Conservation (phyloP, 495 filamentous ascomycete species). For the Penicillium simplicissimum region DNA sequence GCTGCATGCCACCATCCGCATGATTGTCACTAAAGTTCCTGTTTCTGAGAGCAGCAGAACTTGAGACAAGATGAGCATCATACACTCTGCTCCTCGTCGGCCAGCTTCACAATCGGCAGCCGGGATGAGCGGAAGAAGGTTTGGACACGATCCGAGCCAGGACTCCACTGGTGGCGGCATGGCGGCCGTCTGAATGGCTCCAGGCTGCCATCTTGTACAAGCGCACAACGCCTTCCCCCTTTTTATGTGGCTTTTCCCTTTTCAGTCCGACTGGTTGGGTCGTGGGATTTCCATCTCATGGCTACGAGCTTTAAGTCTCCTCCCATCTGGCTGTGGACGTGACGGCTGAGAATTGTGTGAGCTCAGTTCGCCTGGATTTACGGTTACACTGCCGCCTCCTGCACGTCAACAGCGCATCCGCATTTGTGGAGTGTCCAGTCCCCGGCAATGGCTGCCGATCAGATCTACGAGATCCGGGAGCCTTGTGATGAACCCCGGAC, state of each 20-base stretch:
- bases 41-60: background rate
- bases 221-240: constrained; percentile 16
- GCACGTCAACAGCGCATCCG: background rate
- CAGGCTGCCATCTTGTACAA: constrained; percentile 8
- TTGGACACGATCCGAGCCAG: constrained; percentile 17
- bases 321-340: background rate
- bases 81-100: background rate
- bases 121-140: constrained; percentile 9
- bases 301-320: background rate
- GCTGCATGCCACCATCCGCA: background rate
- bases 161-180: constrained; percentile 18
- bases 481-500: constrained; percentile 23
- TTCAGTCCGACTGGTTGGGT: background rate
- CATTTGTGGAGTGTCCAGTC: background rate
- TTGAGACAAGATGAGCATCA: background rate
- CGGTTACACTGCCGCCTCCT: background rate
- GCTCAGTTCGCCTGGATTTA: background rate
- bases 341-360: background rate
- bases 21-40: background rate
- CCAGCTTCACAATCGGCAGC: background rate
- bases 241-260: constrained; percentile 3
- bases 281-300: background rate
- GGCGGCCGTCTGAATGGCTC: constrained; percentile 9
- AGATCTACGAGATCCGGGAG: constrained; percentile 26
- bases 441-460: constrained; percentile 5